Conservation (phyloP, 805 yeast species). For the Wickerhamomyces ciferrii region DNA sequence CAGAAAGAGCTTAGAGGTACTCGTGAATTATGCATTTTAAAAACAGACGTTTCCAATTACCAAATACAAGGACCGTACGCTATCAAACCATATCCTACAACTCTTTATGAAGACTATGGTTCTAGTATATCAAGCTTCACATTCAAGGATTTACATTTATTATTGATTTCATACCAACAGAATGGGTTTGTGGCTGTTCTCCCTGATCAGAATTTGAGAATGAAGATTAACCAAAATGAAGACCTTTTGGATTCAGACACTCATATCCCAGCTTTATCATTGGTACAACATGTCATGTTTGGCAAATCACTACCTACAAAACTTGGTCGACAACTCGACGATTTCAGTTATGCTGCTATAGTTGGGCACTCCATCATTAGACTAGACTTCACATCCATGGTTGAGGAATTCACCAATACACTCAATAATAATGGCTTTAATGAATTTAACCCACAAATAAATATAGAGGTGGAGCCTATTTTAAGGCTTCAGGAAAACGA, state of each 20-base stretch:
- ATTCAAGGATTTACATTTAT: conserved; percentile 22
- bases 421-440: neutral
- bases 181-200: conserved; percentile 24
- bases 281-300: neutral
- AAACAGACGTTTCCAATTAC: conserved; percentile 8
- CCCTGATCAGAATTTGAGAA: conserved; percentile 27
- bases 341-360: neutral
- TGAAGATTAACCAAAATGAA: conserved; percentile 24
- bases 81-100: conserved; percentile 49
- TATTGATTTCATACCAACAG: conserved; percentile 21
- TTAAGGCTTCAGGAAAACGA: neutral
- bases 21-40: conserved; percentile 14
- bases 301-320: neutral
- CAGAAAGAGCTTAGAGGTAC: conserved; percentile 17
- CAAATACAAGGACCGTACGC: conserved; percentile 49
- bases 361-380: neutral
- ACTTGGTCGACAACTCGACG: neutral
- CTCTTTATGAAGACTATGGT: conserved; percentile 42
- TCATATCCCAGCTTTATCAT: neutral
- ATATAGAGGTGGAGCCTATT: neutral
- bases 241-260: conserved; percentile 12
- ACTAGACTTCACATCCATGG: neutral
- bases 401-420: neutral
- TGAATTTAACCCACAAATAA: neutral
- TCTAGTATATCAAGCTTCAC: conserved; percentile 24